Conservation (phyloP, 2,329 filamentous ascomycete species). For the Penicillium fuscoglaucum region DNA sequence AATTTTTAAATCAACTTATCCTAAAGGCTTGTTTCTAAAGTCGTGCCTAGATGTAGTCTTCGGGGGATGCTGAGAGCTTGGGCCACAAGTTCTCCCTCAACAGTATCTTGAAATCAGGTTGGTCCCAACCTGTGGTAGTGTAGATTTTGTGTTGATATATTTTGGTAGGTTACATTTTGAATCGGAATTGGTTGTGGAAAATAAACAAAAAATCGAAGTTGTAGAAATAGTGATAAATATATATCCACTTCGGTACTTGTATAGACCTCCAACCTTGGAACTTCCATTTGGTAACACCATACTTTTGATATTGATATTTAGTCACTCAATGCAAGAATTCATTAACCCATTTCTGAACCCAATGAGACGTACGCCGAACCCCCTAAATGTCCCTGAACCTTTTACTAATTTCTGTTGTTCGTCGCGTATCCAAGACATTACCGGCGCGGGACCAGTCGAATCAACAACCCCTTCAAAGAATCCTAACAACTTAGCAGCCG, state of each 20-base stretch:
- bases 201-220: too few relatives aligned
- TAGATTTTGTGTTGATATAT: not conserved
- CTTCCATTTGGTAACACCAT: not conserved
- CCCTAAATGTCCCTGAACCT: not conserved
- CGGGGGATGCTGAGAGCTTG: not conserved
- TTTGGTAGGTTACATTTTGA: not conserved
- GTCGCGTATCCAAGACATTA: not conserved
- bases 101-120: not conserved
- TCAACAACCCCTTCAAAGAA: not conserved
- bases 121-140: too few relatives aligned
- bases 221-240: not conserved
- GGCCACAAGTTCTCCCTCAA: not conserved
- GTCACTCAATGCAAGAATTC: not conserved
- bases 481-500: not conserved
- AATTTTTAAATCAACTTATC: not conserved
- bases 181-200: not conserved
- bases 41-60: not conserved
- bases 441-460: not conserved
- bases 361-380: not conserved
- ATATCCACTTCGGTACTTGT: not conserved
- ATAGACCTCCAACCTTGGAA: too few relatives aligned
- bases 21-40: not conserved
- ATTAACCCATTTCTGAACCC: not conserved
- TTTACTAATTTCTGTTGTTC: not conserved
- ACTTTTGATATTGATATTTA: not conserved